Evolutionary conservation across 78 protist species (phyloP).

Genomic region (Chrysochromulina tobinii): DNA sequence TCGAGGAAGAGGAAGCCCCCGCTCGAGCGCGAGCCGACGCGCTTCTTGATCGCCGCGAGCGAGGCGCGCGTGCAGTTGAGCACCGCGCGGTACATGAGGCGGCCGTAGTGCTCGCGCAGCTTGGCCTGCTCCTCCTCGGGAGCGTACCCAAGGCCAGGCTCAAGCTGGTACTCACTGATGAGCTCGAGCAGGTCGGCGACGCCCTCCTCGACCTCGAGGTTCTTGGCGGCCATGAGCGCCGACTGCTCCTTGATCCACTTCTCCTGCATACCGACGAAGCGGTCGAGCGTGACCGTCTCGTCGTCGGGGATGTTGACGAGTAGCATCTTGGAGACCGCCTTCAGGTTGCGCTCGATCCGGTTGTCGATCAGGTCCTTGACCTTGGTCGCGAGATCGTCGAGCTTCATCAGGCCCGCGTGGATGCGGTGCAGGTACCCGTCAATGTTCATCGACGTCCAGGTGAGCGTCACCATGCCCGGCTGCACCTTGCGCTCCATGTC

Average conservation of each 20-base stretch:
- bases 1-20: constrained; percentile 41
- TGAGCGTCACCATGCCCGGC: constrained; percentile 69
- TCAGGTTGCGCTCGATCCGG: constrained; percentile 61
- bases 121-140: constrained; percentile 31
- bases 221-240: constrained; percentile 32
- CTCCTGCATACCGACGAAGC: constrained; percentile 46
- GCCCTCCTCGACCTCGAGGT: constrained; percentile 56
- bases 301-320: constrained; percentile 58
- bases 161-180: neutral
- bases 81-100: constrained; percentile 60
- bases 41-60: constrained; percentile 51
- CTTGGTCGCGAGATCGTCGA: constrained; percentile 50
- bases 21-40: constrained; percentile 45
- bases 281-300: constrained; percentile 53
- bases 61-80: constrained; percentile 47
- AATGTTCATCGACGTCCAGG: constrained; percentile 81
- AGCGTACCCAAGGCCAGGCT: neutral
- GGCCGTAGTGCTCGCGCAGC: constrained; percentile 53
- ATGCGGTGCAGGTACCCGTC: constrained; percentile 64
- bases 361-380: constrained; percentile 52
- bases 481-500: constrained; percentile 48
- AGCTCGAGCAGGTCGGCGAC: constrained; percentile 53
- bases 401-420: constrained; percentile 18
- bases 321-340: constrained; percentile 3
- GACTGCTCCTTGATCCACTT: constrained; percentile 11